Percentiles rank a stretch among this genome's conserved stretches.
phyloP scores from a whole-genome alignment of 345 rosid species.

The Brassica cretica region DNA sequence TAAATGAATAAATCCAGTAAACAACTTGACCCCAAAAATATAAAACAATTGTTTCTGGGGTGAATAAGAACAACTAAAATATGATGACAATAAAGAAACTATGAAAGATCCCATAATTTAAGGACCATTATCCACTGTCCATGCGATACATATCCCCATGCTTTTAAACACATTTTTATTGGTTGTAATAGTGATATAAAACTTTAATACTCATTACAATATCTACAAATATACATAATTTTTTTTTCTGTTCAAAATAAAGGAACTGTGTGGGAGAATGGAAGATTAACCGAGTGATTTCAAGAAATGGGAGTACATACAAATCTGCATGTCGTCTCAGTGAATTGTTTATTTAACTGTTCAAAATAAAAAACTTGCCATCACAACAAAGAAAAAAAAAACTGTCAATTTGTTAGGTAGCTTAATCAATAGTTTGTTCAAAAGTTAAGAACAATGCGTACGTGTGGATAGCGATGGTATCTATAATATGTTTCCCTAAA shows the following conservation, averaged over 20 bases:
- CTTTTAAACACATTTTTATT: slow-evolving; percentile 2
- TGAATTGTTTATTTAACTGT: slow-evolving; percentile 19
- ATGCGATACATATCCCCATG: slow-evolving; percentile 36
- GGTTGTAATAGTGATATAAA: slow-evolving; percentile 1
- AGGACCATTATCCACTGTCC: slow-evolving; percentile 38
- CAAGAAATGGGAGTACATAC: slow-evolving; percentile 2
- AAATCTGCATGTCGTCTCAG: slow-evolving; percentile 23
- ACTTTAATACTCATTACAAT: neutral
- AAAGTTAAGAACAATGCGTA: slow-evolving; percentile 31
- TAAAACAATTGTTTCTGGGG: neutral
- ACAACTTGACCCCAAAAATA: slow-evolving; percentile 28
- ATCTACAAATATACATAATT: neutral
- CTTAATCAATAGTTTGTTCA: slow-evolving; percentile 30
- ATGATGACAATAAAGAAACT: slow-evolving; percentile 6
- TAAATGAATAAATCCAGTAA: slow-evolving; percentile 20
- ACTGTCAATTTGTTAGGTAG: slow-evolving; percentile 34
- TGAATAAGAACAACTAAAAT: neutral
- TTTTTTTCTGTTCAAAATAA: slow-evolving; percentile 2
- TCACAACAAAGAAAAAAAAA: neutral
- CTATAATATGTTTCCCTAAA: slow-evolving; percentile 3
- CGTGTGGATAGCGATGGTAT: slow-evolving; percentile 40
- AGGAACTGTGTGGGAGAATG: slow-evolving; percentile 13
- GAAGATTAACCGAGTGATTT: neutral
- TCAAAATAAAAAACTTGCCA: no score
- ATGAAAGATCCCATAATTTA: slow-evolving; percentile 28